Base-by-base conservation (phyloP, 2,329 filamentous ascomycete species). In the Talaromyces marneffei region DNA sequence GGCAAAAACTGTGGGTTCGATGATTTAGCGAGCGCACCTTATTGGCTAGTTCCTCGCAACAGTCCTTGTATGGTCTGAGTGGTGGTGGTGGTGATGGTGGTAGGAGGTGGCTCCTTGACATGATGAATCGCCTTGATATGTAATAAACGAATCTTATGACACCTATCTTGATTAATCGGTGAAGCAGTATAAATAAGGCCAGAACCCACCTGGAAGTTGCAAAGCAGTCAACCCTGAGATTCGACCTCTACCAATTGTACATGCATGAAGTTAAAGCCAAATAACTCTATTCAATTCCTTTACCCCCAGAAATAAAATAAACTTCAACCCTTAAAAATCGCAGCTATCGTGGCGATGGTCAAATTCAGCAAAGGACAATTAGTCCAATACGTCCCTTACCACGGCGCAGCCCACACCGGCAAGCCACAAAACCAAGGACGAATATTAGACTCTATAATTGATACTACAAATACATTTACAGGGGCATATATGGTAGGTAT, bases 401-500 rank as follows among this genome's bases (percentile, higher is more conserved):
- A 55, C 23, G 50, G 40, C 16, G 55, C 23, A 40, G 40, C 56
- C 25, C 48, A 53, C n/a, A 39, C 35, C 20, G 14, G 14, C 25
- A 46, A 33, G 8, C 48, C 35, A 25, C 37, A 55, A 52, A 33
- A 55, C 42, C 37, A 40, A n/a, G 54, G 55, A 18, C 60, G 56
- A 39, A 55, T 62, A 42, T 16, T 62, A 44, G 60, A 62, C 20
- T 48, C 60, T 27, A 59, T 62, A 10, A 35, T 62, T 31, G 60
- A 62, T 55, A 59, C 56, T 40, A 58, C 60, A 12, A 62, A 62
- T 48, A 54, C 60, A 2, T 62, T 62, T 20, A 62, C 60, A 4
- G 60, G 60, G 20, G 60, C 60, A 54, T 62, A 62, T 33, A n/a
- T 62, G 54, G 60, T 62, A 53, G 33, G 16, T 60, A 25, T 31